Evolutionary conservation across 176 grass and related monocot genomes (phyloP), one percentile per base, ranked within the genome.

Genomic region (Metroxylon sagu): DNA sequence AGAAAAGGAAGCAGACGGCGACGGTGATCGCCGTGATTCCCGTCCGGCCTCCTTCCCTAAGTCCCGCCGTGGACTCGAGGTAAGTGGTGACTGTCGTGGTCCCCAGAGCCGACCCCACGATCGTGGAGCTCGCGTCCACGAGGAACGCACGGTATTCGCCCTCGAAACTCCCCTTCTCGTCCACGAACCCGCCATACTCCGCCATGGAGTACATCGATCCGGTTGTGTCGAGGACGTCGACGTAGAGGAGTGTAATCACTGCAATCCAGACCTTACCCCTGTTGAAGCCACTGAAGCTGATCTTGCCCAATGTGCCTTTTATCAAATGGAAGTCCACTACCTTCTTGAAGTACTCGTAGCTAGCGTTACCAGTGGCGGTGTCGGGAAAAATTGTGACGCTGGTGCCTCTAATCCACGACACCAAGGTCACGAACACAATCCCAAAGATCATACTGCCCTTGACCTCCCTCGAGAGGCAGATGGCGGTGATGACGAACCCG

Each of bases 191-290:
- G 2, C 62, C 62, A 48, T 65, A 65, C 62, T 65, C 39, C 10
- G 62, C 62, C 62, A 65, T 52, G 19, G 62, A 65, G 62, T 52
- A 65, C 62, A 65, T 65, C 49, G 62, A 65, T 26, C 62, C 62
- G 18, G 62, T 65, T 15, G 62, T 52, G 48, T 52, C 62, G 62
- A 65, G 62, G 48, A 65, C n/a, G 62, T 65, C 62, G 23, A 65
- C 62, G 62, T 65, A 65, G 3, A 65, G 62, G 18, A 65, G 48
- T 49, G 49, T 65, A 8, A 52, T 23, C 23, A 65, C 49, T 1
- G 49, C 62, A 14, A 65, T 3, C 62, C 62, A 65, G 5, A 65
- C 62, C 16, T 65, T 48, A 5, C 49, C 28, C 23, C 21, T 39
- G 62, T 27, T 27, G 23, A 65, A 52, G 6, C 21, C 62, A 25